A percentile compares a stretch with the other conserved stretches of the same genome.
These are phyloP conservation scores for Talaromyces adpressus DNA, from an alignment of 495 filamentous ascomycete genomes.

Conservation along the genomic window DNA sequence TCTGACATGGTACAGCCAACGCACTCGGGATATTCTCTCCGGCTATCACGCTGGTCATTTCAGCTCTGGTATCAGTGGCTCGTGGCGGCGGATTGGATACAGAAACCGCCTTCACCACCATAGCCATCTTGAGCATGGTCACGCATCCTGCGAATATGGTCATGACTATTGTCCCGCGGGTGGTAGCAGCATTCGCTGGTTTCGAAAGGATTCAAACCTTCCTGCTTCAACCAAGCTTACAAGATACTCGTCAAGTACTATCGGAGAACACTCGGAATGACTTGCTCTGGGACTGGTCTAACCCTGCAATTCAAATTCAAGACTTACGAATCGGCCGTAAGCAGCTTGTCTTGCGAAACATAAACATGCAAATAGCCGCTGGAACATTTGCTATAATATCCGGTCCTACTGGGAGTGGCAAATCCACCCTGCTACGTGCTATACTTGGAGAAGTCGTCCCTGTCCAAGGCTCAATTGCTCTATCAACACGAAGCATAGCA, in stretches of 20 bases:
- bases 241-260: conserved; percentile 7
- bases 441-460: conserved; percentile 38
- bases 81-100: conserved; percentile 32
- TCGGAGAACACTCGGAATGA: not conserved
- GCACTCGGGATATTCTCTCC: conserved; percentile 24
- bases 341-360: not conserved
- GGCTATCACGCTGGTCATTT: conserved; percentile 26
- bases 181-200: conserved; percentile 35
- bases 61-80: conserved; percentile 31
- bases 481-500: conserved; percentile 20
- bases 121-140: conserved; percentile 45
- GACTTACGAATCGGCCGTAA: conserved; percentile 1
- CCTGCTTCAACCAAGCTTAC: conserved; percentile 14
- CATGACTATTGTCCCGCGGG: conserved; percentile 26
- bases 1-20: conserved; percentile 17
- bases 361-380: not conserved
- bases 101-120: conserved; percentile 40
- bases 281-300: not conserved
- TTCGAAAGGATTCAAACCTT: conserved; percentile 46
- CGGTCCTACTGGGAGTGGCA: conserved; percentile 43
- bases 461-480: conserved; percentile 16
- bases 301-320: not conserved
- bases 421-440: conserved; percentile 39
- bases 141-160: conserved; percentile 38
- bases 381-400: conserved; percentile 28